These are phyloP conservation scores for Backusella tuberculispora DNA, from an alignment of 192 early-diverging fungal genomes.

Conservation along the genomic window DNA sequence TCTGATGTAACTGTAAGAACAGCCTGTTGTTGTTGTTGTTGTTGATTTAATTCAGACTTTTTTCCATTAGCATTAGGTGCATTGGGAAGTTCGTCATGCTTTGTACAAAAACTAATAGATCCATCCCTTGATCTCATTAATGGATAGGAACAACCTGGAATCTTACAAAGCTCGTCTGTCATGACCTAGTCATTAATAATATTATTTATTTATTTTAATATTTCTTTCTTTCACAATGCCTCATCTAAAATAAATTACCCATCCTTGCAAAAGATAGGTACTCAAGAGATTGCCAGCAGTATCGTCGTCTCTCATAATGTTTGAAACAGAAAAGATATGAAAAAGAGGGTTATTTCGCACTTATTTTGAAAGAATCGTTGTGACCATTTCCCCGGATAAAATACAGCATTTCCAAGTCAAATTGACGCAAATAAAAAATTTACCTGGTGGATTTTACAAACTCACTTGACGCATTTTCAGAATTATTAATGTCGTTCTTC, in stretches of 20 bases:
- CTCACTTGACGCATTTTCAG: no score
- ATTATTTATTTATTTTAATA: neutral
- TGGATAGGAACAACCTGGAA: conserved; percentile 31
- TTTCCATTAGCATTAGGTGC: neutral
- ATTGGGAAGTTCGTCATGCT: conserved; percentile 35
- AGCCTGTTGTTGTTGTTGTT: neutral
- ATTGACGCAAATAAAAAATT: no score
- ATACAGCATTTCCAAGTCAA: no score
- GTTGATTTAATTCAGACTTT: neutral
- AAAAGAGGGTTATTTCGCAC: neutral
- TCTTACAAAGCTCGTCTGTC: conserved; percentile 39
- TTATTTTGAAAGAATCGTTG: neutral
- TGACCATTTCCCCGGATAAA: neutral
- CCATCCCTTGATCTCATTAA: conserved; percentile 41
- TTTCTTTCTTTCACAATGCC: neutral
- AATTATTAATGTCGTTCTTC: no score
- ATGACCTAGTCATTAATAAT: conserved; percentile 28
- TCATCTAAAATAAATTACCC: conserved; percentile 29
- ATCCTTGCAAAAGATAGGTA: conserved; percentile 42
- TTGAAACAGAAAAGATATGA: neutral
- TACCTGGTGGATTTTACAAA: no score
- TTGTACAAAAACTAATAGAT: conserved; percentile 35
- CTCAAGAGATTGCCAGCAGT: conserved; percentile 18
- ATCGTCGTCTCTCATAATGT: conserved; percentile 4
- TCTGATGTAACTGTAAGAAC: neutral